Conservation (phyloP, 2,329 filamentous ascomycete species). For the Aspergillus neotritici region DNA sequence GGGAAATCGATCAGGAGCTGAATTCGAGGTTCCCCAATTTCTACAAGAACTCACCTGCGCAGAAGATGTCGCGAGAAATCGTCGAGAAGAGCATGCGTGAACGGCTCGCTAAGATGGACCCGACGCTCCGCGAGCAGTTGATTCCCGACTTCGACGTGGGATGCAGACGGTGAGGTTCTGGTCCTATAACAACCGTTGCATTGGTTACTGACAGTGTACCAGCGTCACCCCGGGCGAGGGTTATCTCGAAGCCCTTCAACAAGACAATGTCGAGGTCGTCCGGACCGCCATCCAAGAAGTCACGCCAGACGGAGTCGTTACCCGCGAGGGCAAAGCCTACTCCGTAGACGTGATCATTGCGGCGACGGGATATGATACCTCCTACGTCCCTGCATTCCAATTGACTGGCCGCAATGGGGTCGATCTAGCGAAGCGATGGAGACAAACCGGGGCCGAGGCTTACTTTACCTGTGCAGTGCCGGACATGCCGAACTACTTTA, state of each 20-base stretch:
- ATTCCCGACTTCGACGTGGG: slow-evolving; percentile 21
- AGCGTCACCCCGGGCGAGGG: slow-evolving; percentile 48
- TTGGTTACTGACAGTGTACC: slow-evolving; percentile 34
- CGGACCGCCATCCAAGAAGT: slow-evolving; percentile 33
- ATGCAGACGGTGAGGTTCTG: not conserved
- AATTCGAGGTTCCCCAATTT: slow-evolving; percentile 4
- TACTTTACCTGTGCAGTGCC: slow-evolving; percentile 19
- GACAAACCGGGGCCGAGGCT: slow-evolving; percentile 13
- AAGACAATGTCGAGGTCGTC: slow-evolving; percentile 32
- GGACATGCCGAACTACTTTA: slow-evolving; percentile 31
- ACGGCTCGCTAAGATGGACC: not conserved
- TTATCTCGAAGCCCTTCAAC: slow-evolving; percentile 45
- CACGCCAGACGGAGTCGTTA: slow-evolving; percentile 23
- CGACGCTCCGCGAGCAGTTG: slow-evolving; percentile 4
- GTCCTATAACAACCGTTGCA: not conserved
- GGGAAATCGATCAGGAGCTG: slow-evolving; percentile 1
- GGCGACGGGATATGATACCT: slow-evolving; percentile 22
- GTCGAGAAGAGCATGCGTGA: slow-evolving; percentile 6
- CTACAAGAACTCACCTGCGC: not conserved
- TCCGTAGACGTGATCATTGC: slow-evolving; percentile 17
- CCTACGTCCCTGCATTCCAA: slow-evolving; percentile 23
- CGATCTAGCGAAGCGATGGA: slow-evolving; percentile 25
- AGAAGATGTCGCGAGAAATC: not conserved
- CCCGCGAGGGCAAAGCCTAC: slow-evolving; percentile 15
- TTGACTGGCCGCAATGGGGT: slow-evolving; percentile 20